Evolutionary conservation across 1,139 yeast genomes (phyloP).

Genomic region (Dujonia santamariae): DNA sequence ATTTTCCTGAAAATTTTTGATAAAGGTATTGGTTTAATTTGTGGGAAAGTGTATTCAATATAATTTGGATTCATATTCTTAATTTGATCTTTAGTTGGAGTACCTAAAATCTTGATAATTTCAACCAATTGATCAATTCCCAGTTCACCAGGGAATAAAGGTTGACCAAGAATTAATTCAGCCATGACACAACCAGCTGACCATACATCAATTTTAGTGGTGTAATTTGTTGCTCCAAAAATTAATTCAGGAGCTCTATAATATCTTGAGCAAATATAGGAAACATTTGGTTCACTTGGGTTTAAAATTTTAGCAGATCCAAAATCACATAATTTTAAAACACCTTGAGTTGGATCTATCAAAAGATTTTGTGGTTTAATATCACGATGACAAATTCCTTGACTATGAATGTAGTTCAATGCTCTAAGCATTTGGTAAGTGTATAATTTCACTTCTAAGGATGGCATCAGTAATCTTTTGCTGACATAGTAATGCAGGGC

Average conservation of each 20-base stretch:
- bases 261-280: conserved; percentile 93
- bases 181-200: conserved; percentile 99
- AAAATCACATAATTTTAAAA: conserved; percentile 90
- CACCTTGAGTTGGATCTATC: conserved; percentile 81
- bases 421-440: conserved; percentile 92
- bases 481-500: conserved; percentile 82
- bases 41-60: conserved; percentile 96
- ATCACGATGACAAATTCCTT: conserved; percentile 95
- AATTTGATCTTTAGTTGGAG: conserved; percentile 91
- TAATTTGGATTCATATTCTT: conserved; percentile 95
- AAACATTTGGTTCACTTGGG: conserved; percentile 90
- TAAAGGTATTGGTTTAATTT: conserved; percentile 90
- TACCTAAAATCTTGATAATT: conserved; percentile 91
- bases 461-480: conserved; percentile 79
- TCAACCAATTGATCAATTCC: conserved; percentile 98
- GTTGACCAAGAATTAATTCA: conserved; percentile 90
- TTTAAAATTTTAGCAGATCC: conserved; percentile 96
- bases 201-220: conserved; percentile 98
- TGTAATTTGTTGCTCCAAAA: conserved; percentile 87
- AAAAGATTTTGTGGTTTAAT: conserved; percentile 93
- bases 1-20: conserved; percentile 74
- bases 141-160: conserved; percentile 95
- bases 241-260: conserved; percentile 94
- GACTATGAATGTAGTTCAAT: conserved; percentile 83
- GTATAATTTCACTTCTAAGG: conserved; percentile 82